These are phyloP conservation scores for Backusella tarrabulga DNA, from an alignment of 192 early-diverging fungal genomes.

Conservation along the genomic window DNA sequence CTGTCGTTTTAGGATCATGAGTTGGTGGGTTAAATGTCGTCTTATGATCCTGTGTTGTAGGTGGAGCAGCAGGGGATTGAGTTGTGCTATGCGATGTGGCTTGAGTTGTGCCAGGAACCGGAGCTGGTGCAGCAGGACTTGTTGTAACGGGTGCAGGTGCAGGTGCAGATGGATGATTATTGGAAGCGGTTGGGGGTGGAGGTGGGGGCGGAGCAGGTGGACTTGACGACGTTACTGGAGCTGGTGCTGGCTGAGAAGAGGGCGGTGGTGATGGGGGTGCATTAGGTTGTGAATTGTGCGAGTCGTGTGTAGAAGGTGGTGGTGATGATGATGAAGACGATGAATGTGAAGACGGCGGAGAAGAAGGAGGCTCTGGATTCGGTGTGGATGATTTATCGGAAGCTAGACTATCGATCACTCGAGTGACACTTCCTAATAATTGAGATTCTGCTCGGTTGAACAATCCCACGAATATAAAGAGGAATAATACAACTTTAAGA, in stretches of 20 bases:
- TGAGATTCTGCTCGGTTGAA: not conserved
- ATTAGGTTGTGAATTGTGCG: not conserved
- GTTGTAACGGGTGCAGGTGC: constrained; percentile 6
- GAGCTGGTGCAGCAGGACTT: not conserved
- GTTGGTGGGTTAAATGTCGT: not conserved
- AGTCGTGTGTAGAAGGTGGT: not conserved
- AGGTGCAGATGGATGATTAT: not conserved
- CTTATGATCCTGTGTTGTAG: not conserved
- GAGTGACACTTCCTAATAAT: not conserved
- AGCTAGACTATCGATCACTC: not conserved
- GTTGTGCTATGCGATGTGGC: not conserved
- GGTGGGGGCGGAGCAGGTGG: not conserved
- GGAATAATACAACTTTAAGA: not conserved
- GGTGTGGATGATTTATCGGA: not conserved
- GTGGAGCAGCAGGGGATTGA: not conserved
- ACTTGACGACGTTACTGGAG: not conserved
- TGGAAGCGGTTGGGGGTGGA: not conserved
- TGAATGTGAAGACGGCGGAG: not conserved
- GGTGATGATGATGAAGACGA: not conserved
- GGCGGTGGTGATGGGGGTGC: not conserved
- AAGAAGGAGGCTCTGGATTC: not conserved
- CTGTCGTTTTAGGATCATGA: not conserved
- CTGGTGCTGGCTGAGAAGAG: not conserved
- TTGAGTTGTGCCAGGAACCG: constrained; percentile 4
- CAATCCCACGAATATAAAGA: not conserved